These are phyloP conservation scores for Neofusicoccum laricinum DNA, from an alignment of 2,329 filamentous ascomycete species.

Conservation along the genomic window DNA sequence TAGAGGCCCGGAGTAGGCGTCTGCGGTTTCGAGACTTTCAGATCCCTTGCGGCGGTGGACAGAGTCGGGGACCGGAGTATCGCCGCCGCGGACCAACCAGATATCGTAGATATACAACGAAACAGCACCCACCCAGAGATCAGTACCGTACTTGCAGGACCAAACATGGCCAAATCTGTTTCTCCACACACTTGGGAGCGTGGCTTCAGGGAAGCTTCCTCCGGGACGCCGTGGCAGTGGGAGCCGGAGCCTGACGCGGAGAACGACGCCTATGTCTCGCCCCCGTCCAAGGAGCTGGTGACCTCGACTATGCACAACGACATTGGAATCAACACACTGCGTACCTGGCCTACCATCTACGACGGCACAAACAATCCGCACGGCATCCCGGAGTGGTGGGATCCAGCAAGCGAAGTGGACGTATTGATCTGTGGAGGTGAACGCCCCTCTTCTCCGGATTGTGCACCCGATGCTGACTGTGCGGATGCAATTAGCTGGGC, in stretches of 20 bases:
- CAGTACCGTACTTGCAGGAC: too few relatives aligned
- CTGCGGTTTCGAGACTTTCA: too few relatives aligned
- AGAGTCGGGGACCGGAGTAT: not conserved
- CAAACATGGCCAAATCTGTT: conserved; percentile 6
- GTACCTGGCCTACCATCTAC: conserved; percentile 31
- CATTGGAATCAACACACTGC: conserved; percentile 27
- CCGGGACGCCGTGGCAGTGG: not conserved
- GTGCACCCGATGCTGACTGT: too few relatives aligned
- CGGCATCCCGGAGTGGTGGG: conserved; percentile 28
- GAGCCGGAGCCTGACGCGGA: not conserved
- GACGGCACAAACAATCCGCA: conserved; percentile 30
- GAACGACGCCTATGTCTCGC: not conserved
- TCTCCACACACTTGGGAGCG: conserved; percentile 7
- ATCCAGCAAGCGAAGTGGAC: conserved; percentile 29
- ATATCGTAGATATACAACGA: too few relatives aligned
- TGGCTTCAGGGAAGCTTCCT: not conserved
- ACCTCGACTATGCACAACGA: conserved; percentile 22
- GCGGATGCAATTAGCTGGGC: too few relatives aligned
- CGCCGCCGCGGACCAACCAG: too few relatives aligned
- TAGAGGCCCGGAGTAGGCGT: too few relatives aligned
- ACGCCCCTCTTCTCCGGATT: too few relatives aligned
- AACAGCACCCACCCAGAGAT: too few relatives aligned
- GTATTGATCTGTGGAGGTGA: conserved; percentile 35
- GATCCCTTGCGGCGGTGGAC: too few relatives aligned
- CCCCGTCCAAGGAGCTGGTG: not conserved